These are phyloP conservation scores for Trichocladium uniseriatum DNA, from an alignment of 495 filamentous ascomycete species.

Conservation along the genomic window DNA sequence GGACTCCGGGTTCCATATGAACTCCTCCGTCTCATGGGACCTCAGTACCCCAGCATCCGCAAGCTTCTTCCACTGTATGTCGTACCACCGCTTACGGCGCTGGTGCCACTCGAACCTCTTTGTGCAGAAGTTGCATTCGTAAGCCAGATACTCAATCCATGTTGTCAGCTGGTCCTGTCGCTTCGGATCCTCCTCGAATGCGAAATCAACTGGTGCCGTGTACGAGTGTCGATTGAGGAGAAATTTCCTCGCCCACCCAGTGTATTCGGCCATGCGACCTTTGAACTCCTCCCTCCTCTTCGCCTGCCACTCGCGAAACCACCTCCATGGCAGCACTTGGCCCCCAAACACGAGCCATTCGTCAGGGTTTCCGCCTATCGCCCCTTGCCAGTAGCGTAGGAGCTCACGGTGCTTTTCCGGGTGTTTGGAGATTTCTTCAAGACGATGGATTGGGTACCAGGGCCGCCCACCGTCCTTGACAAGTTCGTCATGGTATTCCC, in stretches of 20 bases:
- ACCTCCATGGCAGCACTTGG: no score
- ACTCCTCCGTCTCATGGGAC: neutral
- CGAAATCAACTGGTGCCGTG: neutral
- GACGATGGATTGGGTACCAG: conserved; percentile 2
- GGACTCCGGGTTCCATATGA: neutral
- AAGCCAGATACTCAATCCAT: neutral
- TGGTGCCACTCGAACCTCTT: neutral
- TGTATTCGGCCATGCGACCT: neutral
- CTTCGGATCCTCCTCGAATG: neutral
- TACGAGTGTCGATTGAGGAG: no score
- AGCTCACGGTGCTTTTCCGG: conserved; percentile 1
- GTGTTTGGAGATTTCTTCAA: neutral
- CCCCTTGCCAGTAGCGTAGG: conserved; percentile 1
- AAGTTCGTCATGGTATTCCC: neutral
- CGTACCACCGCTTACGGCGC: neutral
- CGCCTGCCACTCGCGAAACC: neutral
- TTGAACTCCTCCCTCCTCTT: neutral
- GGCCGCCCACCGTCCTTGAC: neutral
- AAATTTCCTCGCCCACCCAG: neutral
- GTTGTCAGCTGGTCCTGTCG: neutral
- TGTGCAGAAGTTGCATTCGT: neutral
- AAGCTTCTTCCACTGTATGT: neutral
- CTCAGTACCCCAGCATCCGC: neutral
- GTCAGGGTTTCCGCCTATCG: neutral
- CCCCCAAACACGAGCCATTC: neutral